Conservation (phyloP, 108 stramenopile genomes). For the Craspedostauros australis region DNA sequence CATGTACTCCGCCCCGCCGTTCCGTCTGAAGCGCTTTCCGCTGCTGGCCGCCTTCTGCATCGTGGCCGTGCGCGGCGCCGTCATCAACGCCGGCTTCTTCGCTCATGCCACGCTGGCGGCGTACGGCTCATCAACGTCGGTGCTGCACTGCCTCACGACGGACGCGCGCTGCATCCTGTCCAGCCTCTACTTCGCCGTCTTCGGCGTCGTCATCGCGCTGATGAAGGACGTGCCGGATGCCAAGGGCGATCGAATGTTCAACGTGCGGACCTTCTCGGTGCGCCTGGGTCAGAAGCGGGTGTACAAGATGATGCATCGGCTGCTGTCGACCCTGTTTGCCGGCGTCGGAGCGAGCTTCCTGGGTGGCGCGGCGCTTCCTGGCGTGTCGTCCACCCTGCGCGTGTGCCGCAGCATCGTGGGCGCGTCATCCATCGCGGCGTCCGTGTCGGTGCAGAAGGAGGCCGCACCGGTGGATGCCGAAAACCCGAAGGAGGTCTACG, state of each 20-base stretch:
- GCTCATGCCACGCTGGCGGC: conserved; percentile 65
- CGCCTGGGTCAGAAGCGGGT: conserved; percentile 59
- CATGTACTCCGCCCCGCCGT: conserved; percentile 78
- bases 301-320: conserved; percentile 14
- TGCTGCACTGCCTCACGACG: conserved; percentile 42
- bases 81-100: conserved; percentile 91
- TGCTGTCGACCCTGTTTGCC: conserved; percentile 29
- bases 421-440: conserved; percentile 43
- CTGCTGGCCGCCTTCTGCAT: conserved; percentile 93
- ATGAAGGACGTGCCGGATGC: conserved; percentile 92
- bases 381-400: conserved; percentile 31
- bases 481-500: conserved; percentile 64
- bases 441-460: conserved; percentile 53
- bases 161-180: conserved; percentile 57
- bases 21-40: conserved; percentile 91
- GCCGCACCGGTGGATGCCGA: conserved; percentile 62
- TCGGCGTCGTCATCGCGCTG: conserved; percentile 82
- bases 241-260: conserved; percentile 60
- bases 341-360: conserved; percentile 43
- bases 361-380: conserved; percentile 19
- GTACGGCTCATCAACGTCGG: conserved; percentile 27
- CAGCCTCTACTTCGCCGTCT: conserved; percentile 77
- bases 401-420: conserved; percentile 51
- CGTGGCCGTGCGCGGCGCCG: conserved; percentile 85
- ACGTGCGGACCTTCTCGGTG: conserved; percentile 76